Evolutionary conservation across 805 yeast genomes (phyloP).

Genomic region (Candida peoriensis): DNA sequence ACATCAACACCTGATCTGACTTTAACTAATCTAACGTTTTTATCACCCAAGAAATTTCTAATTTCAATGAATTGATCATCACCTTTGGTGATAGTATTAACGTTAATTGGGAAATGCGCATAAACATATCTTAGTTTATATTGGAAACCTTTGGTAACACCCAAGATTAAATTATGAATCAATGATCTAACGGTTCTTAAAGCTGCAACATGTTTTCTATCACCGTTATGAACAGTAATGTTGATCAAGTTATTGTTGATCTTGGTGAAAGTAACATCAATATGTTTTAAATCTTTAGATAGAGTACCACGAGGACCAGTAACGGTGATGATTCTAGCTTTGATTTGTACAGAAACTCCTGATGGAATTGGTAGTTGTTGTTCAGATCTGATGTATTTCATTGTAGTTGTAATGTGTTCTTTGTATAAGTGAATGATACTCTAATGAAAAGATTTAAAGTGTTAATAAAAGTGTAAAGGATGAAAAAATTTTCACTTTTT

Average conservation of each 20-base stretch:
- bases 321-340: constrained; percentile 85
- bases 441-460: too few relatives aligned
- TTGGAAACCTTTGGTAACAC: constrained; percentile 99
- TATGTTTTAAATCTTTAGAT: constrained; percentile 86
- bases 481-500: too few relatives aligned
- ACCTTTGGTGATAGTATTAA: constrained; percentile 79
- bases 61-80: constrained; percentile 78
- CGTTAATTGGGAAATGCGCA: constrained; percentile 99
- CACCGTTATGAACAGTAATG: constrained; percentile 96
- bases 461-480: too few relatives aligned
- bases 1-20: constrained; percentile 86
- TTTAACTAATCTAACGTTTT: constrained; percentile 86
- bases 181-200: constrained; percentile 97
- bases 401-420: too few relatives aligned
- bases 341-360: constrained; percentile 87
- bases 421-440: too few relatives aligned
- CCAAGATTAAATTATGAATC: constrained; percentile 89
- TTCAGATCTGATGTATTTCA: constrained; percentile 87
- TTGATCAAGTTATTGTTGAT: constrained; percentile 65
- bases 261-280: constrained; percentile 90
- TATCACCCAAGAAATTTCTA: constrained; percentile 99
- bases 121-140: constrained; percentile 99
- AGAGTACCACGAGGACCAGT: constrained; percentile 97
- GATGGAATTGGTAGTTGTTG: constrained; percentile 83
- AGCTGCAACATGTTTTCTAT: constrained; percentile 99